A percentile compares a stretch with the other conserved stretches of the same genome.
phyloP scores from a whole-genome alignment of 2,329 filamentous ascomycete genomes.

The Sporothrix schenckii region DNA sequence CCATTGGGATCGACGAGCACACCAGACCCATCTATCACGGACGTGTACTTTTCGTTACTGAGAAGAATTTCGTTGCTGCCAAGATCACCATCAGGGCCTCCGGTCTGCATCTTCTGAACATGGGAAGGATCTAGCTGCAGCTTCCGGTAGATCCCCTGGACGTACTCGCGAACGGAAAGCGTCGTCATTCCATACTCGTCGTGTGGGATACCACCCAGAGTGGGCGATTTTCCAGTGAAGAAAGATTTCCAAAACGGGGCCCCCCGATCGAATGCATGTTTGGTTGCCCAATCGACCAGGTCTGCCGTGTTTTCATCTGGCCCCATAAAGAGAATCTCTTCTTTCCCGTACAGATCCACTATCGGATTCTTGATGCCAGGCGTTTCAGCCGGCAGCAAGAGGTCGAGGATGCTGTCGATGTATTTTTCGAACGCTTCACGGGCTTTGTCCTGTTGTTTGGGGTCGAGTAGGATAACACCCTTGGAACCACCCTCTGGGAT shows the following conservation, averaged over 20 bases:
- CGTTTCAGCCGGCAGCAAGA: conserved; percentile 83
- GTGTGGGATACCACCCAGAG: conserved; percentile 93
- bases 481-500: conserved; percentile 98
- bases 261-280: conserved; percentile 82
- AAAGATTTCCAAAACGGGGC: conserved; percentile 99
- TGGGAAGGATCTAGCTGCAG: conserved; percentile 81
- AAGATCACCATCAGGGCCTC: conserved; percentile 93
- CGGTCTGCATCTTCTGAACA: conserved; percentile 94
- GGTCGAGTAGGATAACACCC: conserved; percentile 92
- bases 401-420: conserved; percentile 96
- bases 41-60: conserved; percentile 91
- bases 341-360: conserved; percentile 89
- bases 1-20: conserved; percentile 93
- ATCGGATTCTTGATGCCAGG: conserved; percentile 99
- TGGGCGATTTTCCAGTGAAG: conserved; percentile 98
- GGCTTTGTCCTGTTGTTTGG: conserved; percentile 90
- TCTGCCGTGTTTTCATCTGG: conserved; percentile 98
- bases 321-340: conserved; percentile 98
- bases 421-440: conserved; percentile 98
- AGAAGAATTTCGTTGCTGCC: conserved; percentile 98
- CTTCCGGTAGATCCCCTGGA: conserved; percentile 96
- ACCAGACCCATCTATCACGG: conserved; percentile 94
- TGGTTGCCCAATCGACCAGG: conserved; percentile 97
- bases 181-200: conserved; percentile 98
- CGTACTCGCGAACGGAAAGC: conserved; percentile 91